phyloP scores from a whole-genome alignment of 345 rosid genomes.

The Murraya koenigii region DNA sequence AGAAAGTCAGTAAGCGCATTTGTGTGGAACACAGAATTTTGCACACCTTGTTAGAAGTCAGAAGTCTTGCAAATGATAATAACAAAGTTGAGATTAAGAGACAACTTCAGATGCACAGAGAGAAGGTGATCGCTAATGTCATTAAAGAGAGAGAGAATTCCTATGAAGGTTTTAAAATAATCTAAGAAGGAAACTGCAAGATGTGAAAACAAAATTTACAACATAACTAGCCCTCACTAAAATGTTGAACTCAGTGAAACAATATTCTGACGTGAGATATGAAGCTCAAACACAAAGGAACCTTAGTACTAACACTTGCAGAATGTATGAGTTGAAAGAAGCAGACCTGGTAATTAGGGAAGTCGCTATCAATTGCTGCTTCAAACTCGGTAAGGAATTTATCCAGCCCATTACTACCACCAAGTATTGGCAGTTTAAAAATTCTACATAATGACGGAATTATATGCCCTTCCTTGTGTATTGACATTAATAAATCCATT shows the following conservation, averaged over 20 bases:
- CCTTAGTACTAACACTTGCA: background rate
- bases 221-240: conserved; percentile 2
- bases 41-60: background rate
- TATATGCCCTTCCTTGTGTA: conserved; percentile 52
- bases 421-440: conserved; percentile 55
- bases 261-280: background rate
- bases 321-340: conserved; percentile 15
- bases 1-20: background rate
- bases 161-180: background rate
- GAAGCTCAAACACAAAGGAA: background rate
- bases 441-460: conserved; percentile 39
- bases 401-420: conserved; percentile 56
- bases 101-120: background rate
- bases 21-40: background rate
- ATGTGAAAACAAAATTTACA: background rate
- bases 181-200: background rate
- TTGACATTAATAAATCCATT: conserved; percentile 58
- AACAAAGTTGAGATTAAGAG: background rate
- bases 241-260: background rate
- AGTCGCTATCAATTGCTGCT: conserved; percentile 92
- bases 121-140: background rate
- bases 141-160: background rate
- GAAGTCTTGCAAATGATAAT: background rate
- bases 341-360: conserved; percentile 86
- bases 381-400: conserved; percentile 72